Percentiles rank a stretch among this genome's conserved stretches.
These are phyloP conservation scores for Aspergillus thermomutatus DNA, from an alignment of 2,329 filamentous ascomycete genomes.

Conservation along the genomic window DNA sequence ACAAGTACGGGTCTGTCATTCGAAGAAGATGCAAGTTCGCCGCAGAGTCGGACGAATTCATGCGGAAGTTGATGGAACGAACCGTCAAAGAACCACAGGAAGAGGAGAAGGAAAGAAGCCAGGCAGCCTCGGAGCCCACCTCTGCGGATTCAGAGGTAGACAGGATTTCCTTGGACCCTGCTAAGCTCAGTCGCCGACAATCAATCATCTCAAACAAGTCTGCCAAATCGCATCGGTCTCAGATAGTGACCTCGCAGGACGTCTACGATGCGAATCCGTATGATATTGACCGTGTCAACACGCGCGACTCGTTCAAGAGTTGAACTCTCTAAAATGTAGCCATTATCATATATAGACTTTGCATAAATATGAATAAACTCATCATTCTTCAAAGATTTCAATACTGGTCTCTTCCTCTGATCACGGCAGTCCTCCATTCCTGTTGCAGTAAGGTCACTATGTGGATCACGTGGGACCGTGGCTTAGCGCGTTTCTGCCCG, in stretches of 20 bases:
- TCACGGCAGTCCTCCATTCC: constrained; percentile 18
- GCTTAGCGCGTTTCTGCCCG: constrained; percentile 5
- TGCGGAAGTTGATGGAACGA: constrained; percentile 20
- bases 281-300: constrained; percentile 12
- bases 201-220: background rate
- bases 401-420: constrained; percentile 2
- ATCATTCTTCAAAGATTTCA: background rate
- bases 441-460: constrained; percentile 25
- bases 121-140: background rate
- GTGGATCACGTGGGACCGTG: constrained; percentile 15
- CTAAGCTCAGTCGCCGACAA: background rate
- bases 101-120: background rate
- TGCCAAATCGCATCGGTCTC: background rate
- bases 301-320: constrained; percentile 11
- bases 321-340: background rate
- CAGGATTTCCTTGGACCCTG: background rate
- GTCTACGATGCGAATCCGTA: constrained; percentile 12
- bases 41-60: constrained; percentile 31
- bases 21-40: constrained; percentile 37
- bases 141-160: background rate
- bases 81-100: background rate
- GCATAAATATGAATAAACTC: background rate
- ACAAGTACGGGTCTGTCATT: constrained; percentile 37
- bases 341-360: background rate
- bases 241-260: constrained; percentile 1